Evolutionary conservation across 164 flowering plant genomes (phyloP).

Genomic region (Magnolia kwangsiensis): DNA sequence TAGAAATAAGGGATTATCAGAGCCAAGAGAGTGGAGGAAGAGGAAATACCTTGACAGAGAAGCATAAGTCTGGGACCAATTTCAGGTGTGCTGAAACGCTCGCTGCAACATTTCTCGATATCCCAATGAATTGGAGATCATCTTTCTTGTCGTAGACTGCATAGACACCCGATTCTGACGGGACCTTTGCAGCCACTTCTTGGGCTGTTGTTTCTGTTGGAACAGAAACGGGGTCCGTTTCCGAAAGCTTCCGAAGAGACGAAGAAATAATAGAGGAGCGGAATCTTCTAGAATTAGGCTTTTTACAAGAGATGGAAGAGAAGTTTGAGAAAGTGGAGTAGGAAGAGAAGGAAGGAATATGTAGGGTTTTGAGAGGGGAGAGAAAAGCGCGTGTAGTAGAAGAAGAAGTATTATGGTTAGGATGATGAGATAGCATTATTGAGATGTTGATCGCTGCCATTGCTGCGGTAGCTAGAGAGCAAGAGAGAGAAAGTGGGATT

Average conservation of each 20-base stretch:
- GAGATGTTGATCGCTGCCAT: conserved; percentile 6
- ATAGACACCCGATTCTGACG: conserved; percentile 68
- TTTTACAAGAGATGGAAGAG: conserved; percentile 19
- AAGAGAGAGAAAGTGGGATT: background rate
- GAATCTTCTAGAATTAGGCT: conserved; percentile 13
- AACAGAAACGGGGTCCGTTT: conserved; percentile 41
- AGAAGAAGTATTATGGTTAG: background rate
- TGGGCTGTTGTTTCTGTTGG: conserved; percentile 28
- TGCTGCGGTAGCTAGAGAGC: background rate
- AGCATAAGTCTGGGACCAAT: conserved; percentile 73
- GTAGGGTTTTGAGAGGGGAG: conserved; percentile 3
- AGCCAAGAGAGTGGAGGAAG: too few species aligned
- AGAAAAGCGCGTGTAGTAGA: background rate
- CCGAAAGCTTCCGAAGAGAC: conserved; percentile 55
- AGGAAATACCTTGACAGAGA: conserved; percentile 59
- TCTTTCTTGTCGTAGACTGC: conserved; percentile 60
- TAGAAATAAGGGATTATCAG: background rate
- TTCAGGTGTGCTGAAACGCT: conserved; percentile 61
- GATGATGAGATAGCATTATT: background rate
- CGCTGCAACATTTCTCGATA: conserved; percentile 70
- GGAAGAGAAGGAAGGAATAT: conserved; percentile 10
- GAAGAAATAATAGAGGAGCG: conserved; percentile 27
- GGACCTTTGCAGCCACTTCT: conserved; percentile 27
- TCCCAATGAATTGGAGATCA: conserved; percentile 80
- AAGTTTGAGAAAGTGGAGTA: conserved; percentile 11